Conservation (phyloP, 371 early-diverging fungal species). For the Lichtheimia corymbifera region DNA sequence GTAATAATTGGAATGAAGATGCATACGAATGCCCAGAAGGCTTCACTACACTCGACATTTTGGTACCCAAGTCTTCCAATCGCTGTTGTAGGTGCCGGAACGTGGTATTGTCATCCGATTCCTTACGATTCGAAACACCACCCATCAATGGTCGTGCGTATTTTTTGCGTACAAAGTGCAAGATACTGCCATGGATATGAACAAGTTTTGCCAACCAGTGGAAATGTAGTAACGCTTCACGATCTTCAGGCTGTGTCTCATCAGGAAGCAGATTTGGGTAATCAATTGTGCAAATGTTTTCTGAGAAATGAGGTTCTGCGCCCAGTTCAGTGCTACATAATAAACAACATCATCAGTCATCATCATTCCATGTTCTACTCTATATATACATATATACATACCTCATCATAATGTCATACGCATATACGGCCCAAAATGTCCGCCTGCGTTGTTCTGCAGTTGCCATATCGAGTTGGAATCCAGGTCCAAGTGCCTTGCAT, state of each 20-base stretch:
- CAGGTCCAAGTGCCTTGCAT: constrained; percentile 8
- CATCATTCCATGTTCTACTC: neutral
- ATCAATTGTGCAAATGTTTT: constrained; percentile 17
- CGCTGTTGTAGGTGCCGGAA: constrained; percentile 15
- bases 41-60: constrained; percentile 11
- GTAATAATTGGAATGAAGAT: constrained; percentile 17
- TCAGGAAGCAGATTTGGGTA: constrained; percentile 17
- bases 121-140: neutral
- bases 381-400: constrained; percentile 8
- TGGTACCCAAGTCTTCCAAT: constrained; percentile 16
- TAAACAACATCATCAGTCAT: neutral
- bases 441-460: constrained; percentile 19
- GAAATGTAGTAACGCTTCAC: constrained; percentile 24
- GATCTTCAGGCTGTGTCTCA: constrained; percentile 17
- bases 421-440: constrained; percentile 28
- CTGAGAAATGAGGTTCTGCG: constrained; percentile 14
- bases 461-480: constrained; percentile 1
- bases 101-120: neutral
- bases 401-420: constrained; percentile 29
- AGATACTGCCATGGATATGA: constrained; percentile 31
- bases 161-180: constrained; percentile 33
- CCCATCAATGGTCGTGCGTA: constrained; percentile 4
- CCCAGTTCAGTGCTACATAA: constrained; percentile 26
- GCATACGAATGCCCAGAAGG: constrained; percentile 4
- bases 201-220: constrained; percentile 37